Base-by-base conservation (phyloP, 345 rosid genomes). In the Bruguiera parviflora region DNA sequence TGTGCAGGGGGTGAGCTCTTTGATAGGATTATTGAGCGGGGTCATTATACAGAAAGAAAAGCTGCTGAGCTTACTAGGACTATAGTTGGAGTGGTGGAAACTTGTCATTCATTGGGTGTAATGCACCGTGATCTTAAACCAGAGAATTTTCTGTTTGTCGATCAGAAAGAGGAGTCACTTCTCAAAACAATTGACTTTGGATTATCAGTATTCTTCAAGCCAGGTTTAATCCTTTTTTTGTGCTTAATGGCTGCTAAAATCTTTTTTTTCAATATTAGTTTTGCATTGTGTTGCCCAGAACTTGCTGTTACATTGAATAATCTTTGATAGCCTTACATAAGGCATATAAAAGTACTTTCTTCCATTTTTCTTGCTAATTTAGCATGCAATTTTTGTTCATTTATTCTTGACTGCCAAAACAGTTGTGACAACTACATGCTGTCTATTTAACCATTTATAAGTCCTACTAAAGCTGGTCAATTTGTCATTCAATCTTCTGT, bases 101-200 rank as follows among this genome's bases (percentile, higher is more conserved):
- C 78, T 51, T 74, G 78, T 39, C 78, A 74, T 64, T 74, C 78
- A 24, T 35, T 74, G 24, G 65, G 78, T 27, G 78, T 74, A 60
- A 74, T 74, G 78, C 78, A 74, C 51, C 69, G 78, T 15, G 78
- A 74, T 53, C 78, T 74, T 32, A 74, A 74, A 55, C 78, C 78
- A 11, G 78, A 74, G 64, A 74, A 74, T 33, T 74, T 74, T 63
- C 66, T 74, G 13, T 69, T 75, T 29, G 66, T 69, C 22, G 35
- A 64, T 55, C 31, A 64, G 18, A 18, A 75, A 29, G 78, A 75
- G 53, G 78, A 75, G 7, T 63, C 78, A 18, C 78, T 68, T 64
- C 74, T 75, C 9, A 75, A 75, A 69, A 65, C 78, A 32, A 75
- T 75, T 51, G 78, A 75, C 74, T 75, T 75, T 33, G 78, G 78